phyloP scores from a whole-genome alignment of 495 filamentous ascomycete genomes.

The Aspergillus sclerotioniger region DNA sequence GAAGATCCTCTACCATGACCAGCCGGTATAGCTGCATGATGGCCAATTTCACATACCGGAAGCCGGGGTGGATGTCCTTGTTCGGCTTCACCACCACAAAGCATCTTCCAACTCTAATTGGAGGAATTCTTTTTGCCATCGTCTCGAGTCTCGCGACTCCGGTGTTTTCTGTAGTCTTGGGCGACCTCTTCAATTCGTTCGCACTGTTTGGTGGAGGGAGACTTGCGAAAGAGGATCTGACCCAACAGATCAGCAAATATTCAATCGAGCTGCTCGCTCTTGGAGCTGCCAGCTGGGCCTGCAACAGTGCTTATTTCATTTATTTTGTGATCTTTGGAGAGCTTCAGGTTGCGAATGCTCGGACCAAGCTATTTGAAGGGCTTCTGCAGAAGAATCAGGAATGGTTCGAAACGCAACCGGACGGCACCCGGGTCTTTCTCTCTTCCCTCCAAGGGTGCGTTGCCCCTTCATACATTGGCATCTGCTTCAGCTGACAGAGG shows the following conservation, averaged over 20 bases:
- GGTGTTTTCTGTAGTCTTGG: slow-evolving; percentile 66
- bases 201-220: slow-evolving; percentile 60
- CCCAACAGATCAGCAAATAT: slow-evolving; percentile 54
- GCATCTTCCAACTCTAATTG: slow-evolving; percentile 56
- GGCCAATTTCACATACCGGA: slow-evolving; percentile 1
- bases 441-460: slow-evolving; percentile 71
- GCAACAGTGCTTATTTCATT: slow-evolving; percentile 62
- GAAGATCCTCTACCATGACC: neutral
- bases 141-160: slow-evolving; percentile 63
- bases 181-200: slow-evolving; percentile 71
- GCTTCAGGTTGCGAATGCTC: slow-evolving; percentile 66
- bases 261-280: slow-evolving; percentile 58
- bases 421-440: slow-evolving; percentile 71
- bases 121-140: slow-evolving; percentile 55
- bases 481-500: slow-evolving; percentile 8
- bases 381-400: slow-evolving; percentile 69
- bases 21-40: neutral
- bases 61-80: slow-evolving; percentile 50
- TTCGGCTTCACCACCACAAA: slow-evolving; percentile 67
- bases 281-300: slow-evolving; percentile 61
- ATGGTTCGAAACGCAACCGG: slow-evolving; percentile 77
- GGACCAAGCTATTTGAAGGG: slow-evolving; percentile 61
- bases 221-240: slow-evolving; percentile 47
- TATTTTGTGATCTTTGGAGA: slow-evolving; percentile 77
- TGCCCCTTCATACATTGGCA: neutral